phyloP scores from a whole-genome alignment of 257 asterid genomes.

The Solanum tacnaense region DNA sequence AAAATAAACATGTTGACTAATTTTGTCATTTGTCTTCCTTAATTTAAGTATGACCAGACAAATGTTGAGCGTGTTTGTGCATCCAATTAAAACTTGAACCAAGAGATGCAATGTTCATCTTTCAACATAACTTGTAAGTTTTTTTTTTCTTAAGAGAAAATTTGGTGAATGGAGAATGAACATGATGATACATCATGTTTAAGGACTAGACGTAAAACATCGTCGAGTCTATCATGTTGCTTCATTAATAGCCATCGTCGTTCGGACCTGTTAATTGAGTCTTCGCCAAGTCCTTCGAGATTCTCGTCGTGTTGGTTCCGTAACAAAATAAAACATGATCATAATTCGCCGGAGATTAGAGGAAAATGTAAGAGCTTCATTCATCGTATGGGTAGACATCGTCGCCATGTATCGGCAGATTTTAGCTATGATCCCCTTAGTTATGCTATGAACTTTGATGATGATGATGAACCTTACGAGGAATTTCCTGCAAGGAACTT shows the following conservation, averaged over 20 bases:
- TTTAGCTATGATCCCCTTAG: conserved; percentile 32
- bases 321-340: background rate
- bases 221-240: conserved; percentile 13
- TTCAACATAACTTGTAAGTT: background rate
- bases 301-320: conserved; percentile 10
- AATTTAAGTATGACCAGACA: background rate
- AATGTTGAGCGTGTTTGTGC: background rate
- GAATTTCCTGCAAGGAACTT: conserved; percentile 14
- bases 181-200: background rate
- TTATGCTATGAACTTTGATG: conserved; percentile 29
- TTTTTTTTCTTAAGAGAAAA: background rate
- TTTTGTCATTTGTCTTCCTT: background rate
- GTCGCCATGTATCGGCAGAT: conserved; percentile 21
- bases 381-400: conserved; percentile 7
- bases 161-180: conserved; percentile 15
- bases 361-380: conserved; percentile 8
- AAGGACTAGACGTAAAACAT: conserved; percentile 10
- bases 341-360: background rate
- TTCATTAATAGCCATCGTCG: conserved; percentile 1
- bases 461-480: background rate
- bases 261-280: background rate
- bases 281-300: conserved; percentile 6
- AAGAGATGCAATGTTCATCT: background rate
- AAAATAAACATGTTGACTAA: background rate
- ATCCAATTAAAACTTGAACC: background rate